Evolutionary conservation across 441 rosid species (phyloP).

Genomic region (Pelargonium citronellum): DNA sequence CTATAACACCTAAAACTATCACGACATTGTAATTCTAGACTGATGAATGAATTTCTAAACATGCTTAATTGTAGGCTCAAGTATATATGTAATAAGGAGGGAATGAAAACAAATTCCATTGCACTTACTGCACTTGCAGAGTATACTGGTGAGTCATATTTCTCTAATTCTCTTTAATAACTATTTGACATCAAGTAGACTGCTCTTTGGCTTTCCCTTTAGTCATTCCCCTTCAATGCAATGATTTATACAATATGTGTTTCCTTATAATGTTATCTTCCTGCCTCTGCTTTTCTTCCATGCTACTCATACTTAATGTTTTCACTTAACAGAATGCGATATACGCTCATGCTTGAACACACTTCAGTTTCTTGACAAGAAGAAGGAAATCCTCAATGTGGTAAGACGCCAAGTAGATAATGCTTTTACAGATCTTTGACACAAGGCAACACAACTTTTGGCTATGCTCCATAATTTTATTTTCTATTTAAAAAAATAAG

Average conservation of each 20-base stretch:
- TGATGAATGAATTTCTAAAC: not conserved
- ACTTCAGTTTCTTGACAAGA: slow-evolving; percentile 92
- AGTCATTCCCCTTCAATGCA: not conserved
- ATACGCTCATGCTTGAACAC: slow-evolving; percentile 93
- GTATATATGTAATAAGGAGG: slow-evolving; percentile 79
- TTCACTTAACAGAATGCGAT: slow-evolving; percentile 70
- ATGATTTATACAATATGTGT: not conserved
- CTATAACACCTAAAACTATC: not conserved
- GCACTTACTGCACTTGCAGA: slow-evolving; percentile 83
- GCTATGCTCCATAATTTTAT: not conserved
- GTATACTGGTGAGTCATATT: slow-evolving; percentile 63
- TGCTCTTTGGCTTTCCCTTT: slow-evolving; percentile 14
- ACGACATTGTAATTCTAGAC: not conserved
- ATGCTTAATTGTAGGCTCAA: slow-evolving; percentile 55
- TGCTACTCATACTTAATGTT: slow-evolving; percentile 18
- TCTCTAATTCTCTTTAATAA: slow-evolving; percentile 14
- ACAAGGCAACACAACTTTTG: slow-evolving; percentile 9
- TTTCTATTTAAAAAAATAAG: not conserved
- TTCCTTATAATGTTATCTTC: not conserved
- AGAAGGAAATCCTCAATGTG: slow-evolving; percentile 73
- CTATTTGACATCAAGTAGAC: not conserved
- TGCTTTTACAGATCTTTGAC: not conserved
- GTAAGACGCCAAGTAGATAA: slow-evolving; percentile 39
- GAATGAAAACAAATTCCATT: slow-evolving; percentile 76
- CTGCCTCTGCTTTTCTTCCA: not conserved